A percentile compares a stretch with the other conserved stretches of the same genome.
These are phyloP conservation scores for Blastobotrys indianensis DNA, from an alignment of 1,139 yeast species.

Conservation along the genomic window DNA sequence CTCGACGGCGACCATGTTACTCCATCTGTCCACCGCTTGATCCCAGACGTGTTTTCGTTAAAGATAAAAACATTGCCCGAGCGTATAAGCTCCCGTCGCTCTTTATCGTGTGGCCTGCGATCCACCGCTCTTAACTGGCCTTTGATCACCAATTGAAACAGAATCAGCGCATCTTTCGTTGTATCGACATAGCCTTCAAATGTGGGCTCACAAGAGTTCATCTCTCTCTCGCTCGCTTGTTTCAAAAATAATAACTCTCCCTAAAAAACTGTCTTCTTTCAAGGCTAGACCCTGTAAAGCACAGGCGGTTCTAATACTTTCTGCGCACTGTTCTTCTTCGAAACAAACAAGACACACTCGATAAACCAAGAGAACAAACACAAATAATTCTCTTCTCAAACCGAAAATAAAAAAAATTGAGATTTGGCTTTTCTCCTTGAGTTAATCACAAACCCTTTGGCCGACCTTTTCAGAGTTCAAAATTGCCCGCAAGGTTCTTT, in stretches of 20 bases:
- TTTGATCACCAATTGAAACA: slow-evolving; percentile 72
- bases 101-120: slow-evolving; percentile 78
- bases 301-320: background rate
- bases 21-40: slow-evolving; percentile 93
- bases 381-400: too few relatives aligned
- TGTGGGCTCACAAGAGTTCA: slow-evolving; percentile 44
- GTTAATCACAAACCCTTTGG: too few relatives aligned
- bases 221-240: background rate
- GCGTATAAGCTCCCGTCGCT: slow-evolving; percentile 56
- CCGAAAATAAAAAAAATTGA: too few relatives aligned
- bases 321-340: background rate
- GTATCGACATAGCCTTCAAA: slow-evolving; percentile 74
- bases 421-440: too few relatives aligned
- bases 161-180: slow-evolving; percentile 73
- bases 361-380: background rate
- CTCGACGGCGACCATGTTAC: slow-evolving; percentile 89
- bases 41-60: slow-evolving; percentile 75
- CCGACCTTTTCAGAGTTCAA: too few relatives aligned
- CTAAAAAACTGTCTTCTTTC: background rate
- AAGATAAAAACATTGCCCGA: slow-evolving; percentile 84
- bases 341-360: background rate
- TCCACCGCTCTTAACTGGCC: slow-evolving; percentile 59
- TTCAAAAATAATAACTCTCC: background rate
- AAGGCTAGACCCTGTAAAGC: background rate
- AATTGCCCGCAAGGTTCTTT: too few relatives aligned